Percentiles rank a stretch among this genome's conserved stretches.
phyloP scores from a whole-genome alignment of 2,329 filamentous ascomycete species.

The Fusarium duplospermum region DNA sequence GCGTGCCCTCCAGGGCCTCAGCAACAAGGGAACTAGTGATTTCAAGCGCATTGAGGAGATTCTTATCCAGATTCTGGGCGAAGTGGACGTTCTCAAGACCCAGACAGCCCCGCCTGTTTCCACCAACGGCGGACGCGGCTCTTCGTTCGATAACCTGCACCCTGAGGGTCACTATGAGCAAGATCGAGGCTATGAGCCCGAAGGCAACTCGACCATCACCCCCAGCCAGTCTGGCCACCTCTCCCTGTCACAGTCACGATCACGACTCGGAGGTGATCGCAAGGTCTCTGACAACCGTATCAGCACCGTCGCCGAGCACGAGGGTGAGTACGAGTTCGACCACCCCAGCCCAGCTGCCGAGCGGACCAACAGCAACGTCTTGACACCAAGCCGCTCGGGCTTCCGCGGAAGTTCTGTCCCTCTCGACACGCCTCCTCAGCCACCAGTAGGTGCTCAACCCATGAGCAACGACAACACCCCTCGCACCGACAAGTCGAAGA shows the following conservation, averaged over 20 bases:
- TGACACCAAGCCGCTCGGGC: slow-evolving; percentile 69
- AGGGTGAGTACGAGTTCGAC: slow-evolving; percentile 77
- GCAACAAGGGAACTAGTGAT: slow-evolving; percentile 88
- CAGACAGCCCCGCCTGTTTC: slow-evolving; percentile 59
- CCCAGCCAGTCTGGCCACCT: slow-evolving; percentile 82
- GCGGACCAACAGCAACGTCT: slow-evolving; percentile 61
- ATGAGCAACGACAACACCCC: slow-evolving; percentile 85
- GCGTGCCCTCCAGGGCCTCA: slow-evolving; percentile 90
- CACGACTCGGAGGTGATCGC: slow-evolving; percentile 60
- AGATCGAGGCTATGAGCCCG: slow-evolving; percentile 83
- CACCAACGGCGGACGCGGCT: slow-evolving; percentile 62
- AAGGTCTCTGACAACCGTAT: slow-evolving; percentile 82
- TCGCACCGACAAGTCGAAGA: slow-evolving; percentile 78
- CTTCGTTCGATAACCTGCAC: slow-evolving; percentile 77
- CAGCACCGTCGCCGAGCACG: slow-evolving; percentile 87
- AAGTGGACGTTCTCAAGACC: slow-evolving; percentile 86
- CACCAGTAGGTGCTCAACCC: slow-evolving; percentile 50
- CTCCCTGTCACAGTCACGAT: slow-evolving; percentile 67
- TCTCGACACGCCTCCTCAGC: slow-evolving; percentile 69
- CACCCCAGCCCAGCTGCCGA: slow-evolving; percentile 55
- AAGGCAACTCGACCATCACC: slow-evolving; percentile 78
- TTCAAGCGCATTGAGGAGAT: slow-evolving; percentile 89
- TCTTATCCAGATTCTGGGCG: slow-evolving; percentile 90
- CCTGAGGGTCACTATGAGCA: slow-evolving; percentile 73
- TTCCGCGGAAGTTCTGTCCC: slow-evolving; percentile 65